Conservation (phyloP, 2,329 filamentous ascomycete genomes). For the Polytolypa hystricis region DNA sequence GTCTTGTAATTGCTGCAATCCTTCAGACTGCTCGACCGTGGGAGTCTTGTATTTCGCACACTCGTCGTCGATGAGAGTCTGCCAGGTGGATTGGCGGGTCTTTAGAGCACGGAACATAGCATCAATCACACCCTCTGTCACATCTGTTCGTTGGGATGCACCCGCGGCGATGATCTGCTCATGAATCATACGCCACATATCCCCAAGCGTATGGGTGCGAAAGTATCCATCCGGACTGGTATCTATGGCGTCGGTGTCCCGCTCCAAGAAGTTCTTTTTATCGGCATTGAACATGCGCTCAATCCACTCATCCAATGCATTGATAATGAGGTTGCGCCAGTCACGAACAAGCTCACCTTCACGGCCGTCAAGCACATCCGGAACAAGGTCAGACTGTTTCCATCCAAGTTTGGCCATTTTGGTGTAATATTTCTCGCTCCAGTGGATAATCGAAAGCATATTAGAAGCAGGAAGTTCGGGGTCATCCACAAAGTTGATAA, state of each 20-base stretch:
- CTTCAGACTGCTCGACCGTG: constrained; percentile 45
- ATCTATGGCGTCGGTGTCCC: constrained; percentile 70
- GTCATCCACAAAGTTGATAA: constrained; percentile 73
- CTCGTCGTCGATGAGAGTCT: constrained; percentile 80
- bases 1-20: constrained; percentile 64
- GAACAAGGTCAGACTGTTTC: constrained; percentile 60
- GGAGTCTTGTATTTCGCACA: constrained; percentile 56
- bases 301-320: constrained; percentile 95
- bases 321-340: constrained; percentile 90
- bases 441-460: constrained; percentile 84
- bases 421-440: constrained; percentile 89
- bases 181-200: constrained; percentile 94
- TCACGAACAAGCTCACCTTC: constrained; percentile 84
- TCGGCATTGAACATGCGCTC: constrained; percentile 81
- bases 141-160: constrained; percentile 75
- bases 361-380: constrained; percentile 81
- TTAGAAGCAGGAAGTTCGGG: constrained; percentile 74
- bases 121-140: constrained; percentile 89
- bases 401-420: constrained; percentile 91
- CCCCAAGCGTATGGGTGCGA: constrained; percentile 79
- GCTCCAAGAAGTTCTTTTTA: constrained; percentile 65
- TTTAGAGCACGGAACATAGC: constrained; percentile 87
- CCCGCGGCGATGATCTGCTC: constrained; percentile 82
- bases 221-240: constrained; percentile 82
- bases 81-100: constrained; percentile 72